Base-by-base conservation (phyloP, 768 basidiomycete species). In the Suillus plorans region DNA sequence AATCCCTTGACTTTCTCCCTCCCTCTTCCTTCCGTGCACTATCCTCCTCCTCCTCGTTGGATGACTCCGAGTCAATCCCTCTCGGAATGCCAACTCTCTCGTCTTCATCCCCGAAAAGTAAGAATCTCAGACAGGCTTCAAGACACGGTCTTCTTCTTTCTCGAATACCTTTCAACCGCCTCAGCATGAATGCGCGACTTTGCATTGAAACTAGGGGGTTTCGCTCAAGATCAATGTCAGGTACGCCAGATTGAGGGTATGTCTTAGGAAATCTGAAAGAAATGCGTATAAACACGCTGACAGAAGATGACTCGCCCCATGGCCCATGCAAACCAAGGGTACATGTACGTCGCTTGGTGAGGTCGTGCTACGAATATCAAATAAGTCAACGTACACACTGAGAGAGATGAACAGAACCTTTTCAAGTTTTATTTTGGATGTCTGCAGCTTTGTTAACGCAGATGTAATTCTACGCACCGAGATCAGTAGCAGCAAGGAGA, bases 311-410 rank as follows among this genome's bases (percentile, higher is more conserved):
- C 63, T 90, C 90, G n/a, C 92, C 94, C 95, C 95, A 96, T 3
- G 94, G 95, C 2, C 93, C 93, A 67, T 93, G 88, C 50, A 98
- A 79, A 5, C 94, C 92, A 56, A 97, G 81, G 2, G 94, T 95
- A 69, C 93, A 92, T 16, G 87, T 90, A 12, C 94, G 86, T 69
- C 84, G 87, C 73, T 90, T 91, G 9, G 82, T 80, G 45, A 91
- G 78, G 62, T 91, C 90, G 53, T 86, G 85, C 89, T 90, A 67
- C 59, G 58, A 49, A 55, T 20, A 37, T 68, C 7, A 68, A 39
- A 18, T 70, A 60, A 49, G 28, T 18, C 16, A 61, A 42, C 5
- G 53, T 39, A 56, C 20, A n/a, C 57, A 16, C 16, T 7, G 22
- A 52, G 44, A 49, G 18, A 61, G 49, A 60, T 60, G 22, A 4